These are phyloP conservation scores for Macrotyloma uniflorum DNA, from an alignment of 306 rosid genomes.

Conservation along the genomic window DNA sequence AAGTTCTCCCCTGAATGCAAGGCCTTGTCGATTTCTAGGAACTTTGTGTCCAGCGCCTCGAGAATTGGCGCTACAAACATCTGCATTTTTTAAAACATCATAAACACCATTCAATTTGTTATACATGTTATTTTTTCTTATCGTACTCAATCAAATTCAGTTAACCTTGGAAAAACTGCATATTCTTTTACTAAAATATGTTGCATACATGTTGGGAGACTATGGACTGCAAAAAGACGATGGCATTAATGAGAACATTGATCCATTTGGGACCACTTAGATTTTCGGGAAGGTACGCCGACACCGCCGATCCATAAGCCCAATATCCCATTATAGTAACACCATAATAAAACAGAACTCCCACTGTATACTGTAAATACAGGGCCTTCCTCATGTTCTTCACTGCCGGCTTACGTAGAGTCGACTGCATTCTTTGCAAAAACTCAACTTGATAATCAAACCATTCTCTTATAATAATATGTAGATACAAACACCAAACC, in stretches of 20 bases:
- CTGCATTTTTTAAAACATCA: conserved; percentile 32
- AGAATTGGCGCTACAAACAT: conserved; percentile 60
- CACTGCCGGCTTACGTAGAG: conserved; percentile 55
- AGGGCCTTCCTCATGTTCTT: conserved; percentile 61
- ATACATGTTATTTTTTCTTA: too few species aligned
- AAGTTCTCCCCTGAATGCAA: conserved; percentile 54
- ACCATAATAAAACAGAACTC: conserved; percentile 50
- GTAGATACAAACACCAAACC: neutral
- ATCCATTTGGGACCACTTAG: conserved; percentile 60
- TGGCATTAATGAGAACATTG: conserved; percentile 44
- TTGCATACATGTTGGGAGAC: conserved; percentile 64
- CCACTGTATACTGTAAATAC: conserved; percentile 49
- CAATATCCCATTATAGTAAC: conserved; percentile 54
- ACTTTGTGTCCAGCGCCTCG: conserved; percentile 57
- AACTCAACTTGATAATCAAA: neutral
- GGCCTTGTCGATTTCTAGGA: conserved; percentile 41
- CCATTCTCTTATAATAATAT: neutral
- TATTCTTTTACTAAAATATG: neutral
- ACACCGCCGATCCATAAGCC: conserved; percentile 61
- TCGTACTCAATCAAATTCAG: neutral
- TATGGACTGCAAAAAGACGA: conserved; percentile 55
- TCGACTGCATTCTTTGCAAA: conserved; percentile 44
- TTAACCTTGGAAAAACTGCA: neutral
- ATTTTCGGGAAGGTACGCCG: conserved; percentile 53
- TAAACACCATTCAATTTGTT: neutral